Evolutionary conservation across 2,329 filamentous ascomycete genomes (phyloP).

Genomic region (Septoria petroselini): DNA sequence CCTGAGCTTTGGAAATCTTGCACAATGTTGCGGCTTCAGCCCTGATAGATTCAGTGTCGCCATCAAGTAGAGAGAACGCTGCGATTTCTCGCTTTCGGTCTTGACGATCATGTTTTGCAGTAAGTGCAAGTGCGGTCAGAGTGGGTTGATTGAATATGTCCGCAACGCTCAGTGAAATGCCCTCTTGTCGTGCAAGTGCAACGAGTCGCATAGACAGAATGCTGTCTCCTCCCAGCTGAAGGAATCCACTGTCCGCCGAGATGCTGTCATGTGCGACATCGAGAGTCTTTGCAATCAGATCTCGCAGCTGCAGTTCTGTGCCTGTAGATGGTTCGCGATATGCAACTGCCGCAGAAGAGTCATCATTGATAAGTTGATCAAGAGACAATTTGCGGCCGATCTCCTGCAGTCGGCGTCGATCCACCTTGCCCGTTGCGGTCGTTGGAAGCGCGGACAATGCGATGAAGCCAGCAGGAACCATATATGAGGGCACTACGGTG

Average conservation of each 20-base stretch:
- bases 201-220: constrained; percentile 47
- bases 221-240: constrained; percentile 47
- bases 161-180: constrained; percentile 41
- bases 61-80: constrained; percentile 7
- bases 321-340: constrained; percentile 4
- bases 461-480: constrained; percentile 61
- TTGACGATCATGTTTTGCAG: neutral
- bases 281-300: neutral
- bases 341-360: neutral
- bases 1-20: neutral
- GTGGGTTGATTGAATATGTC: constrained; percentile 41
- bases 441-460: constrained; percentile 65
- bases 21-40: neutral
- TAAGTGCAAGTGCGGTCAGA: constrained; percentile 1
- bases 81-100: neutral
- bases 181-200: constrained; percentile 39
- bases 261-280: constrained; percentile 31
- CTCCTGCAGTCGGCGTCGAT: constrained; percentile 53
- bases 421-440: constrained; percentile 68
- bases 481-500: constrained; percentile 37
- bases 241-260: constrained; percentile 37
- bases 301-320: neutral
- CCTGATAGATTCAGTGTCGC: neutral
- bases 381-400: constrained; percentile 40
- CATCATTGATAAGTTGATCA: constrained; percentile 1